Evolutionary conservation across 352 stramenopile genomes (phyloP).

Genomic region (Aphanomyces euteiches): DNA sequence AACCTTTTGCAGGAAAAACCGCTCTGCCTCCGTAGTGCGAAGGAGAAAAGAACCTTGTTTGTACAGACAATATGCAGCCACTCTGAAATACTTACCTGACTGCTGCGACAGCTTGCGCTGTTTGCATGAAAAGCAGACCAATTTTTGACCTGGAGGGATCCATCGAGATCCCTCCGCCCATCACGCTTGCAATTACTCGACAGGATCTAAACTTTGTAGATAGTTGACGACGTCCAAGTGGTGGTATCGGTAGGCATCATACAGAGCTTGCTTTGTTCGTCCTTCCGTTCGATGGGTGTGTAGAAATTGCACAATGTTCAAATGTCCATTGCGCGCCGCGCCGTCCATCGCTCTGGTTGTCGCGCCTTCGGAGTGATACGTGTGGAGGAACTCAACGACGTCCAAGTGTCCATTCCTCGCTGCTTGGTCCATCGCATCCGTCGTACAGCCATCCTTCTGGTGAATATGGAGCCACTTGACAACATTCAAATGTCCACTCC

Average conservation of each 20-base stretch:
- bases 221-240: neutral
- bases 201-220: no score
- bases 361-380: neutral
- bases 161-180: neutral
- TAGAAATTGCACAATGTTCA: neutral
- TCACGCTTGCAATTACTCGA: neutral
- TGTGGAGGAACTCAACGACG: constrained; percentile 17
- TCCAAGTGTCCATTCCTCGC: constrained; percentile 3
- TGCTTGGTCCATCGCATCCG: constrained; percentile 18
- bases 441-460: constrained; percentile 12
- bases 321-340: neutral
- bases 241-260: neutral
- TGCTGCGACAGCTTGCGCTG: neutral
- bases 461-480: constrained; percentile 2
- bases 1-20: no score
- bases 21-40: neutral
- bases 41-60: neutral
- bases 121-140: neutral
- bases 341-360: constrained; percentile 10
- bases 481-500: neutral
- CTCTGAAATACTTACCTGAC: neutral
- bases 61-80: constrained; percentile 3
- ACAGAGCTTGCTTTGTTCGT: constrained; percentile 2
- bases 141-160: constrained; percentile 1
- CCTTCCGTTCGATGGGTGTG: neutral